Base-by-base conservation (phyloP, 345 rosid species). In the Erucastrum elatum region DNA sequence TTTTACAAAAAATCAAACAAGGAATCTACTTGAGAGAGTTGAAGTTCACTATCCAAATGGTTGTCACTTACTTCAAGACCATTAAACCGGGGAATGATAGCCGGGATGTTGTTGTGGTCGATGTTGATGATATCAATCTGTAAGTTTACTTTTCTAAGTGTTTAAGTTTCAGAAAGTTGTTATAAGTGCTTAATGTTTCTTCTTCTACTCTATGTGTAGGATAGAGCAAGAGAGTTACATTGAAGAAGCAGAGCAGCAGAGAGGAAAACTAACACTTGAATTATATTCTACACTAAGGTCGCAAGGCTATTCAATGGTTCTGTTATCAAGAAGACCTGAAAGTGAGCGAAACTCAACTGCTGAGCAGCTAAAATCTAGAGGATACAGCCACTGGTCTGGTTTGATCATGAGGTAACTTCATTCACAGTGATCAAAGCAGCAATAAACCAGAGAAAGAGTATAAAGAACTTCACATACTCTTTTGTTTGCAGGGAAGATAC, bases 401-500 rank as follows among this genome's bases (percentile, higher is more conserved):
- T 70, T 88, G 88, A 87, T 94, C 71, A 86, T 87, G 97, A 94
- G 97, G 97, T 33, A 33, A 5, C 7, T 33, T 59, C 31, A 25
- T 41, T 64, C 53, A 30, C 46, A 55, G 1, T 16, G 60, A 55
- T 41, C 25, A 63, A 29, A 53, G 9, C 33, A 70, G 21, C 56
- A 63, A 16, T n/a, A 34, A 33, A 4, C 1, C 21, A 60, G 55
- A 61, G 27, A 7, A 8, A 63, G 35, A 0, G n/a, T 62, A 35
- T 8, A 3, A 44, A 67, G 3, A 21, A 39, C 21, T 61, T 75
- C 3, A 29, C 21, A 31, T 63, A n/a, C 30, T 30, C 8, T 66
- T 29, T 3, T 53, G 39, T 70, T 17, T 83, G 77, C 78, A 94
- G 98, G 84, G 77, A 71, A 27, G 85, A 88, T 49, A 68, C 78